These are phyloP conservation scores for Colletotrichum cereale DNA, from an alignment of 2,329 filamentous ascomycete genomes.

Conservation along the genomic window DNA sequence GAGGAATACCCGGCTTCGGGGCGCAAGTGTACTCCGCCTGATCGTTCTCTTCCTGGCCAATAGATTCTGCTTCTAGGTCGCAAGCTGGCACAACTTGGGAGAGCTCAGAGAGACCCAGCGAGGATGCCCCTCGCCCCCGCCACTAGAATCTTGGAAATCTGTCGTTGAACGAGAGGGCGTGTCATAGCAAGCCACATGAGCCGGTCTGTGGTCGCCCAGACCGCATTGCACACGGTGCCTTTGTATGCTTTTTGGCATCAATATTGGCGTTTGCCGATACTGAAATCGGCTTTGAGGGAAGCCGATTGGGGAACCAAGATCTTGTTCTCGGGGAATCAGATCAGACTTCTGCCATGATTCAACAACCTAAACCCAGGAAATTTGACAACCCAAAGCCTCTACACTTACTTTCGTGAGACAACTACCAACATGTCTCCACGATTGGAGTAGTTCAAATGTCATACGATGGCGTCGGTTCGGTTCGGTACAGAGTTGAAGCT, in stretches of 20 bases:
- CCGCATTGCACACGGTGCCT: neutral
- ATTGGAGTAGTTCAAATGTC: neutral
- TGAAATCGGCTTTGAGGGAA: neutral
- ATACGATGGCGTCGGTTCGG: neutral
- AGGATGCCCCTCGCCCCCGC: too few relatives aligned
- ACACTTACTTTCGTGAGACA: neutral
- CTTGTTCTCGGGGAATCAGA: fast-evolving
- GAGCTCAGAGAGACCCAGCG: neutral
- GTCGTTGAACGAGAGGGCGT: neutral
- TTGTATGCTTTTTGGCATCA: neutral
- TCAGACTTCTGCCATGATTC: neutral
- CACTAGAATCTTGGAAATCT: neutral
- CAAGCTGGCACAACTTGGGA: slow-evolving; percentile 14
- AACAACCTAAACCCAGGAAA: neutral
- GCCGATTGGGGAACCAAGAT: too few relatives aligned
- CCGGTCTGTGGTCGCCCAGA: neutral
- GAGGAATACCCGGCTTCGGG: slow-evolving; percentile 25
- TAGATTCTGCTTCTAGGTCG: neutral
- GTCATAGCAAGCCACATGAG: neutral
- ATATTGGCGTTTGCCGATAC: neutral
- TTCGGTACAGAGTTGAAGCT: neutral
- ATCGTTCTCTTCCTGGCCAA: neutral
- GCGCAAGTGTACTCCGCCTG: neutral
- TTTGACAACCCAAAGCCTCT: neutral
- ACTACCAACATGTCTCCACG: neutral